Evolutionary conservation across 2,329 filamentous ascomycete genomes (phyloP), one percentile per base, ranked within the genome.

Genomic region (Pseudogymnoascus sp.): DNA sequence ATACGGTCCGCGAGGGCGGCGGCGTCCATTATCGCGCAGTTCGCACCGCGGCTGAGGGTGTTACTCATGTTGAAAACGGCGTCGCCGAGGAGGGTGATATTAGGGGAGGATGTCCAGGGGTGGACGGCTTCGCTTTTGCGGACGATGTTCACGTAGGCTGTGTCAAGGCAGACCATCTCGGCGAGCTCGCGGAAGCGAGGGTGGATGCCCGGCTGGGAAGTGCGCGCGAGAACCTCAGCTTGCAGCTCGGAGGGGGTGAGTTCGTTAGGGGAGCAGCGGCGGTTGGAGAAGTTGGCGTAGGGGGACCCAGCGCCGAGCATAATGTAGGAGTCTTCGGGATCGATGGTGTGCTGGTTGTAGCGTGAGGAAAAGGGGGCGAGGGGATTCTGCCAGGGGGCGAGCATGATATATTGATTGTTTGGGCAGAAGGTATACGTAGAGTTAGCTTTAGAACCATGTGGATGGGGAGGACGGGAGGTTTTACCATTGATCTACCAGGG

Each of bases 11-110:
- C 65, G 4, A 71, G 66, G 39, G 66, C 66, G 5, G 70, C 60
- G 1, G 70, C 69, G 45, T 71, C 70, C 10, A 71, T 67, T 6
- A 71, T 59, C 1, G 70, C 70, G 54, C 69, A 71, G 54, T 71
- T 71, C 5, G 69, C 69, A 21, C 70, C 70, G 62, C 70, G 71
- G 2, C 68, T 67, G 7, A 71, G 63, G 45, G 68, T 71, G 0
- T 68, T 71, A 14, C 68, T 66, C 29, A 71, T 71, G 59, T 70
- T 71, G 39, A 71, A 69, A 21, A 71, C 69, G 12, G 69, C 65
- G 67, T 71, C 70, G 1, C 70, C 70, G 29, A 71, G 66, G 29
- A 71, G 60, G 2, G 70, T 71, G 8, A 71, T 66, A 31, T 14
- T 63, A 11, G 63, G 65, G 1, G 64, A 64, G 16, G 68, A 65